phyloP scores from a whole-genome alignment of 495 filamentous ascomycete genomes.

The Oidiodendron maius region DNA sequence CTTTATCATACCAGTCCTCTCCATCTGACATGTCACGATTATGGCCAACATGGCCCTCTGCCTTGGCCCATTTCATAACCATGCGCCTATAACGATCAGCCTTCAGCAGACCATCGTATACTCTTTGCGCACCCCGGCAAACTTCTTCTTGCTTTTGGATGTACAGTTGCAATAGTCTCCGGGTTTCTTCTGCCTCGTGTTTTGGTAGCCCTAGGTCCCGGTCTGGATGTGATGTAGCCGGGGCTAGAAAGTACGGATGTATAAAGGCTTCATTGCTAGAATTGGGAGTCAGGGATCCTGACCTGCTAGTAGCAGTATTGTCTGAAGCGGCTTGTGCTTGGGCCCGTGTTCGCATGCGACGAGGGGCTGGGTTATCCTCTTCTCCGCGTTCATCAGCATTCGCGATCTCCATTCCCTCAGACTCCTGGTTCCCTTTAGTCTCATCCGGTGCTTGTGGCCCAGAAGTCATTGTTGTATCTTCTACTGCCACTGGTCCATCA shows the following conservation, averaged over 20 bases:
- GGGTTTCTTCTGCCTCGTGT: slow-evolving; percentile 81
- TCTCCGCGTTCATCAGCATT: slow-evolving; percentile 31
- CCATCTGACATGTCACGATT: slow-evolving; percentile 68
- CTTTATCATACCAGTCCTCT: slow-evolving; percentile 93
- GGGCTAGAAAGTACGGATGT: slow-evolving; percentile 81
- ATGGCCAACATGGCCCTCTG: slow-evolving; percentile 75
- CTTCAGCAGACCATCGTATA: slow-evolving; percentile 69
- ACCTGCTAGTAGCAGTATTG: slow-evolving; percentile 27
- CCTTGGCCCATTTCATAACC: slow-evolving; percentile 79
- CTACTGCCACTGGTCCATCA: slow-evolving; percentile 6
- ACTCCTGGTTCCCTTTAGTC: slow-evolving; percentile 16
- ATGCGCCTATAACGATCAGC: slow-evolving; percentile 73
- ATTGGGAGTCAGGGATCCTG: slow-evolving; percentile 38
- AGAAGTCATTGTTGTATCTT: background rate
- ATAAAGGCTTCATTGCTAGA: slow-evolving; percentile 50
- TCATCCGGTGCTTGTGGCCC: slow-evolving; percentile 6
- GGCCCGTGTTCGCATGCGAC: slow-evolving; percentile 65
- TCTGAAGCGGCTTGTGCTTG: slow-evolving; percentile 49
- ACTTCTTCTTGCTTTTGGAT: slow-evolving; percentile 97
- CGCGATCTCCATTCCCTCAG: slow-evolving; percentile 25
- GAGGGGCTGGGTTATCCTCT: slow-evolving; percentile 29
- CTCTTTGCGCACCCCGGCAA: slow-evolving; percentile 67
- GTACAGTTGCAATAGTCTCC: slow-evolving; percentile 74
- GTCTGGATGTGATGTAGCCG: slow-evolving; percentile 63
- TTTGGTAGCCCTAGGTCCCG: slow-evolving; percentile 73